Evolutionary conservation across 2,329 filamentous ascomycete genomes (phyloP).

Genomic region (Penicillium sp.): DNA sequence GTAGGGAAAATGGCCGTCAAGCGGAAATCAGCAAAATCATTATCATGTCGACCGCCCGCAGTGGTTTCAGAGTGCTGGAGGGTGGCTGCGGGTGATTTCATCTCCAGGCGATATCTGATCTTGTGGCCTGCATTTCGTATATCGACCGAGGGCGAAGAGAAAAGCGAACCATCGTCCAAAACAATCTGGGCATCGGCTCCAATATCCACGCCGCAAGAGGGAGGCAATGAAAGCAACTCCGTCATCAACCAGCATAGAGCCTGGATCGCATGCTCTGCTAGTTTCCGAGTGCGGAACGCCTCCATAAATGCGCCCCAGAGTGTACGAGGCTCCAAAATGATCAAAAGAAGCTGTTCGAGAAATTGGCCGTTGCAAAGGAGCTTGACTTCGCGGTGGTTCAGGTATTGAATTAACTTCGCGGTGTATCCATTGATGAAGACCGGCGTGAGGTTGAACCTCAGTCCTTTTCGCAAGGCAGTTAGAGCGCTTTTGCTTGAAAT

Average conservation of each 20-base stretch:
- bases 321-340: constrained; percentile 52
- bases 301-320: constrained; percentile 54
- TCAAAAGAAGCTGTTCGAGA: constrained; percentile 47
- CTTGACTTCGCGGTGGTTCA: constrained; percentile 48
- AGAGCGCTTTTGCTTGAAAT: constrained; percentile 37
- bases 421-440: constrained; percentile 46
- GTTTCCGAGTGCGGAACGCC: constrained; percentile 25
- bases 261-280: constrained; percentile 35
- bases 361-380: constrained; percentile 52
- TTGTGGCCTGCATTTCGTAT: constrained; percentile 41
- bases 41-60: constrained; percentile 70
- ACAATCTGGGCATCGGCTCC: constrained; percentile 30
- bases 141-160: constrained; percentile 27
- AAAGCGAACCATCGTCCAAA: constrained; percentile 23
- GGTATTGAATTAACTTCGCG: constrained; percentile 39
- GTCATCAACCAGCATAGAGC: constrained; percentile 51
- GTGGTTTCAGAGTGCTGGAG: constrained; percentile 3
- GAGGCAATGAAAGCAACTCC: constrained; percentile 47
- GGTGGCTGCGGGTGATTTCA: constrained; percentile 19
- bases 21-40: constrained; percentile 63
- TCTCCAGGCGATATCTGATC: constrained; percentile 41
- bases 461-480: constrained; percentile 38
- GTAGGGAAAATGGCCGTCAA: constrained; percentile 65
- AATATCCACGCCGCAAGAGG: constrained; percentile 20
- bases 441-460: constrained; percentile 46